Evolutionary conservation across 164 flowering plant genomes (phyloP).

Genomic region (Liquidambar formosana): DNA sequence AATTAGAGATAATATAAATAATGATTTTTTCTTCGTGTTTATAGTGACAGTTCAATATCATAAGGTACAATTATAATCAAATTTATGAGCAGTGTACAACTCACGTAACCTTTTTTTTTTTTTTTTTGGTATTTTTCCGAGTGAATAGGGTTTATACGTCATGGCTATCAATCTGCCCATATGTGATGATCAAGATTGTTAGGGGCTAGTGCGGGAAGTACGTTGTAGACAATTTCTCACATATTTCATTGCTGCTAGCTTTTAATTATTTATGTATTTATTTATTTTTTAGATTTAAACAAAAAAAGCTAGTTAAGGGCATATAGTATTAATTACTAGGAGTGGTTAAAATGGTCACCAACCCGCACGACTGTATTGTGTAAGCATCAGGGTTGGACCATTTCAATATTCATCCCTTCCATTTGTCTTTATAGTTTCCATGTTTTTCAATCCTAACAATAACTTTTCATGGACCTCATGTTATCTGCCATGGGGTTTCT

Average conservation of each 20-base stretch:
- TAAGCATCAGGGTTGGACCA: background rate
- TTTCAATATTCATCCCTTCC: background rate
- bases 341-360: constrained; percentile 44
- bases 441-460: constrained; percentile 24
- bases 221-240: background rate
- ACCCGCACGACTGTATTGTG: constrained; percentile 24
- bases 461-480: constrained; percentile 3
- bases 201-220: background rate
- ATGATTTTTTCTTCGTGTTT: background rate
- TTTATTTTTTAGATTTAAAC: no score
- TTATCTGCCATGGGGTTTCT: constrained; percentile 6
- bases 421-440: constrained; percentile 1
- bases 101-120: background rate
- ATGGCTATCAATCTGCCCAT: no score
- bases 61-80: background rate
- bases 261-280: no score
- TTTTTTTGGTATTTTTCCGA: no score
- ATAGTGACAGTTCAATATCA: background rate
- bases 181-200: background rate
- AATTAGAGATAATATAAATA: no score
- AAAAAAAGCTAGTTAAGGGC: no score
- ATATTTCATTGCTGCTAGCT: no score
- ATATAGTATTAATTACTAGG: no score
- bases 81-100: background rate
- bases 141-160: background rate